Evolutionary conservation across 768 basidiomycete species (phyloP), one percentile per base, ranked within the genome.

Genomic region (Lactifluus echinatus): DNA sequence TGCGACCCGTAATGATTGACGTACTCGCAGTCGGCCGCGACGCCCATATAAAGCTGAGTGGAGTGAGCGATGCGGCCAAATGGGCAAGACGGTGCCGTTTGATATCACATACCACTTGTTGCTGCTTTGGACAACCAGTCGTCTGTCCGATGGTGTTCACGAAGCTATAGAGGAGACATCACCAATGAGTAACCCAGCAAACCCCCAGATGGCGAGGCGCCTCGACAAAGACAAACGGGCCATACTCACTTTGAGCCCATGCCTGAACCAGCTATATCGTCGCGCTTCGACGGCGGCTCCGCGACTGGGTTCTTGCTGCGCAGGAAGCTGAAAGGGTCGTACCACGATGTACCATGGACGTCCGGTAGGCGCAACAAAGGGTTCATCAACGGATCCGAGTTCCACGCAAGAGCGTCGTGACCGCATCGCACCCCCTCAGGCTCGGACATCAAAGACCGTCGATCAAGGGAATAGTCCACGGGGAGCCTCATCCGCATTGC

Each of bases 1-100:
- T 78, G 73, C 2, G 78, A 77, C 29, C 81, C 84, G 64, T 88
- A 88, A 57, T 76, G 76, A 29, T 71, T 63, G 11, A 84, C 81
- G 66, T 92, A 93, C 60, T 78, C 80, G 71, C 92, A 93, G 68
- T 93, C 92, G 5, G 90, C 85, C 0, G 91, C 91, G 54, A 92
- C 86, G 24, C 92, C 92, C 82, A 93, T 84, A 68, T 85, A 91
- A 24, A 81, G 63, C 80, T 82, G 45, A 43, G 11, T 24, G 6
- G 44, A 24, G 46, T 49, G 50, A 39, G 23, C 11, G 23, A 11
- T 24, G 4, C 11, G 45, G 15, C 8, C 15, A 8, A 28, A 43
- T 34, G 7, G 8, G 15, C 7, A 26, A 12, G n/a, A 45, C 14
- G 23, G 6, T 8, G 11, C 8, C 37, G 8, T 7, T n/a, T 24